Conservation (phyloP, 768 basidiomycete genomes). For the Boletus sp. region DNA sequence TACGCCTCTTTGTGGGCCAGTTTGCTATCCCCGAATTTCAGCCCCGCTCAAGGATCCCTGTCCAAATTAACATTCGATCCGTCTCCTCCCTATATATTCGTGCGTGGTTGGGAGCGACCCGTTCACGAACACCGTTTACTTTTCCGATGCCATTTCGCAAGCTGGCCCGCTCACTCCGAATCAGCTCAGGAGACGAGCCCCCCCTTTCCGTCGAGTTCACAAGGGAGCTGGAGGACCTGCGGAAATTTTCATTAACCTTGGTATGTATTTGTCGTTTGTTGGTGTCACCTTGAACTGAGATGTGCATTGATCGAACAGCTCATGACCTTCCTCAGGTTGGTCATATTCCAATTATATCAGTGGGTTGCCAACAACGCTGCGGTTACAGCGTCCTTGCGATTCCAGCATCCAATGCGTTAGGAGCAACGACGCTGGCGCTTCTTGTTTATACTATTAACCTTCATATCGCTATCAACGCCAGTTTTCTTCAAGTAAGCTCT, state of each 20-base stretch:
- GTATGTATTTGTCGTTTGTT: constrained; percentile 2
- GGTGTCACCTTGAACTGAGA: neutral
- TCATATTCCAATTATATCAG: neutral
- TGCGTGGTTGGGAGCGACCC: neutral
- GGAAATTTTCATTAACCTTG: constrained; percentile 22
- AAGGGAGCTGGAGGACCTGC: constrained; percentile 20
- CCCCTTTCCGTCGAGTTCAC: constrained; percentile 12
- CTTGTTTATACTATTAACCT: constrained; percentile 31
- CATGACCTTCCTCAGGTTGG: constrained; percentile 27
- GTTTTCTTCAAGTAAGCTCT: constrained; percentile 17
- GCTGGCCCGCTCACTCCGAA: neutral
- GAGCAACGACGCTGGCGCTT: constrained; percentile 23
- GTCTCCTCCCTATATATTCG: constrained; percentile 9
- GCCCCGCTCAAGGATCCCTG: neutral
- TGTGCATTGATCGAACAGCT: constrained; percentile 14
- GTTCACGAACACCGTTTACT: neutral
- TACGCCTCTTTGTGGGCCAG: neutral
- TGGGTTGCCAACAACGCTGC: neutral
- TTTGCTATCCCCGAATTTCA: neutral
- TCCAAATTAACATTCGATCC: neutral
- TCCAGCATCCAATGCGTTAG: constrained; percentile 17
- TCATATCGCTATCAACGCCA: constrained; percentile 17
- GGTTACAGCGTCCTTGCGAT: constrained; percentile 19
- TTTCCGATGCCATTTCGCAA: constrained; percentile 9
- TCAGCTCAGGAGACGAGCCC: neutral